Conservation (phyloP, 495 filamentous ascomycete species). For the Thozetella sp. region DNA sequence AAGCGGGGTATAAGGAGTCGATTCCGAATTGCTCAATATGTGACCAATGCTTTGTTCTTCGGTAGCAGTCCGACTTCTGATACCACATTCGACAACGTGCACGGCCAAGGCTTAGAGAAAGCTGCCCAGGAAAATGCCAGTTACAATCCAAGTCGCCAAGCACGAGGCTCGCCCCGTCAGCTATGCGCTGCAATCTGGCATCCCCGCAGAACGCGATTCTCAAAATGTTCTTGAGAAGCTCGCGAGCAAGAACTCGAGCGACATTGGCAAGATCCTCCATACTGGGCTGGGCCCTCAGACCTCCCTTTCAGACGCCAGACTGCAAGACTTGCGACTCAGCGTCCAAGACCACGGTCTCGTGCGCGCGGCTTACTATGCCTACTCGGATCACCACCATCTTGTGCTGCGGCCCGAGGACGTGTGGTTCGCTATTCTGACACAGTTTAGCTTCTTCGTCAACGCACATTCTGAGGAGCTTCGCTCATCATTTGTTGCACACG, state of each 20-base stretch:
- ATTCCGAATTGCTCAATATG: too few species aligned
- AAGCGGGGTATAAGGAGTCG: too few species aligned
- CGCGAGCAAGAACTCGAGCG: neutral
- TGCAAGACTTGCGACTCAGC: neutral
- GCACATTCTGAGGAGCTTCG: constrained; percentile 33
- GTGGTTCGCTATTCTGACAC: constrained; percentile 37
- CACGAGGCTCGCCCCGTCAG: neutral
- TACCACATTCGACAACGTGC: too few species aligned
- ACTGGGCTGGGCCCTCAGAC: neutral
- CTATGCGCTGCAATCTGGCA: neutral
- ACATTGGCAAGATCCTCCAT: neutral
- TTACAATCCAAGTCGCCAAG: neutral
- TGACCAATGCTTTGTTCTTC: too few species aligned
- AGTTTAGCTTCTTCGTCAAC: constrained; percentile 31
- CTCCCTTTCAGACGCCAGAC: neutral
- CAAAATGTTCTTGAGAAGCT: neutral
- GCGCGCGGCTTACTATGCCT: constrained; percentile 32
- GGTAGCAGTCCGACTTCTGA: too few species aligned
- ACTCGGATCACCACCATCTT: constrained; percentile 40
- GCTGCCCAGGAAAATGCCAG: constrained; percentile 2
- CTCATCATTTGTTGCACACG: constrained; percentile 30
- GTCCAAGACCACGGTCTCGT: neutral
- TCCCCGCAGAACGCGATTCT: neutral
- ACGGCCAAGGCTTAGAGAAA: too few species aligned
- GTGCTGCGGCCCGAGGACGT: constrained; percentile 38